A percentile compares a stretch with the other conserved stretches of the same genome.
Evolutionary conservation across 768 basidiomycete genomes (phyloP).

Genomic region (Tylopilus cervinicoccineus): DNA sequence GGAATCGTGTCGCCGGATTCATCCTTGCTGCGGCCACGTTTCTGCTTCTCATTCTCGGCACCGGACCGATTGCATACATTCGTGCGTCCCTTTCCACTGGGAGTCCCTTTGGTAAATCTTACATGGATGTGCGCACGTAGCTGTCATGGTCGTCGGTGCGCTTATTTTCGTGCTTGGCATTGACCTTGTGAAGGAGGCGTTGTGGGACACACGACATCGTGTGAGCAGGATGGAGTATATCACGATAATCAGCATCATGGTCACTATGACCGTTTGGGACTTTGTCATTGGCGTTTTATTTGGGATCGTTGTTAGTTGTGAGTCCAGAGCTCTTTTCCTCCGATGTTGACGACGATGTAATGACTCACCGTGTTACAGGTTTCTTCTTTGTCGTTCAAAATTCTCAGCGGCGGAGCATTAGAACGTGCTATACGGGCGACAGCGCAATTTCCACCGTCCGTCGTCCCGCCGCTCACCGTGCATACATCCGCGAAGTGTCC

Average conservation of each 20-base stretch:
- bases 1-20: slow-evolving; percentile 77
- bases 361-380: slow-evolving; percentile 38
- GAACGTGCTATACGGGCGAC: slow-evolving; percentile 78
- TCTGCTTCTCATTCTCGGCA: slow-evolving; percentile 74
- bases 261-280: slow-evolving; percentile 92
- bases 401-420: slow-evolving; percentile 80
- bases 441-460: slow-evolving; percentile 88
- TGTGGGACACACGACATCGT: slow-evolving; percentile 93
- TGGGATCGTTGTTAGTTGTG: slow-evolving; percentile 89
- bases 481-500: slow-evolving; percentile 89
- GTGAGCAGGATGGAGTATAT: slow-evolving; percentile 81
- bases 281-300: slow-evolving; percentile 92
- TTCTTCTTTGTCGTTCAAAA: slow-evolving; percentile 98
- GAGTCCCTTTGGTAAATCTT: background rate
- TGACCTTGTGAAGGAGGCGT: slow-evolving; percentile 90
- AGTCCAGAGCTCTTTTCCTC: slow-evolving; percentile 21
- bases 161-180: slow-evolving; percentile 93
- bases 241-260: slow-evolving; percentile 81
- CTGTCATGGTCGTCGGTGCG: slow-evolving; percentile 87
- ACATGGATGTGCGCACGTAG: slow-evolving; percentile 34
- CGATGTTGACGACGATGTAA: background rate
- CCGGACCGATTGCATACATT: slow-evolving; percentile 86
- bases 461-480: slow-evolving; percentile 80
- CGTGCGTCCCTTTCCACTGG: slow-evolving; percentile 54
- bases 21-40: slow-evolving; percentile 76